Base-by-base conservation (phyloP, 164 flowering plant species). In the Taxillus chinensis region DNA sequence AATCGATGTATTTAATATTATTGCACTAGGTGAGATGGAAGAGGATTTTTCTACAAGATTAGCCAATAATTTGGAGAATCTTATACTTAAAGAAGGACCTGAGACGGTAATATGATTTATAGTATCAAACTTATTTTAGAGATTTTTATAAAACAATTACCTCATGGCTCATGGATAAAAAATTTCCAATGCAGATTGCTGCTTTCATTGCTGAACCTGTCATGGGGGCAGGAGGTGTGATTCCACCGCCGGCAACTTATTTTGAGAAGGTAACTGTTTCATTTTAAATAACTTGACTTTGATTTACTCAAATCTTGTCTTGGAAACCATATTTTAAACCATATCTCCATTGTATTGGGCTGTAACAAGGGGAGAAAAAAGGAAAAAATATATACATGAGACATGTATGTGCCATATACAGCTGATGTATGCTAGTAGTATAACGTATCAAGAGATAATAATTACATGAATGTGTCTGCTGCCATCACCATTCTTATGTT, bases 191-290 rank as follows among this genome's bases (percentile, higher is more conserved):
- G 65, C 79, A 95, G 99, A 86, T 95, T 80, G 99, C 96, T 66
- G 99, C 99, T 39, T 93, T 93, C 73, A 93, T 93, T 59, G 99
- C 99, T 17, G 99, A 93, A 74, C 99, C 99, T 70, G 96, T 93
- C 67, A 90, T 93, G 92, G 99, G 99, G 55, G 97, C 99, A 38
- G 99, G 99, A 49, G 99, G 99, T 57, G 99, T 93, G 55, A 86
- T 93, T 56, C 91, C 72, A 72, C 99, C 99, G 3, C 99, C 99
- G 7, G 88, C 87, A 60, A 84, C 91, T 57, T 93, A 93, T 72
- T 93, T 93, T 64, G 97, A 90, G 13, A 93, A 93, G 91, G 97
- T 86, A 43, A 61, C 57, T 59, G 16, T 27, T 27, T 27, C 27
- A 27, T 27, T 27, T 27, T 27, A 27, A 27, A 27, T 27, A 27